Evolutionary conservation across 73 alveolate genomes (phyloP).

Genomic region (Symbiodinium natans): DNA sequence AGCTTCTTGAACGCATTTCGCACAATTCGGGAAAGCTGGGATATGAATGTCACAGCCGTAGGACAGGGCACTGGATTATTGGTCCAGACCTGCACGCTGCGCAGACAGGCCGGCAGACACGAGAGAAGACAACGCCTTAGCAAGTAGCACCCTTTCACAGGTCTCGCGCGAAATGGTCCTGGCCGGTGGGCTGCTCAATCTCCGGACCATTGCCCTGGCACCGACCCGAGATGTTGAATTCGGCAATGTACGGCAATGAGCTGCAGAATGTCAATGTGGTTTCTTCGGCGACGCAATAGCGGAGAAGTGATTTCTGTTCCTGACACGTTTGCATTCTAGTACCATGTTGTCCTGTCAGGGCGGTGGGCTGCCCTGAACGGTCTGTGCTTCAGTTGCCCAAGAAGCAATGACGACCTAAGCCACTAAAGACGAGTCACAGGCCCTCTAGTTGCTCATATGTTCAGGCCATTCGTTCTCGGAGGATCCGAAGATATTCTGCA

Average conservation of each 20-base stretch:
- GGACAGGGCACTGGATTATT: constrained; percentile 88
- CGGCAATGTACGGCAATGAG: no score
- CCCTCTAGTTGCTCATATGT: not conserved
- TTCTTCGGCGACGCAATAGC: no score
- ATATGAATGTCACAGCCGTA: not conserved
- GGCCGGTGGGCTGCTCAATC: constrained; percentile 92
- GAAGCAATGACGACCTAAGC: no score
- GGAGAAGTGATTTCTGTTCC: no score
- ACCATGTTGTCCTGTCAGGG: not conserved
- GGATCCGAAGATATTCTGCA: constrained; percentile 63
- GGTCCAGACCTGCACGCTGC: constrained; percentile 89
- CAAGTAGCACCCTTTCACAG: not conserved
- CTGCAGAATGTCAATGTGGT: no score
- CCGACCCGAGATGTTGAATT: no score
- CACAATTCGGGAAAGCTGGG: not conserved
- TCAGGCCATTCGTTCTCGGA: constrained; percentile 49
- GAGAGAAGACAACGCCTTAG: not conserved
- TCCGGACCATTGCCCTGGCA: constrained; percentile 84
- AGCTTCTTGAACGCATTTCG: not conserved
- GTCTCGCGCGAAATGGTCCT: constrained; percentile 64
- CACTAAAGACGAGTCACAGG: no score
- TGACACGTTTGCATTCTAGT: no score
- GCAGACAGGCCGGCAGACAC: constrained; percentile 19
- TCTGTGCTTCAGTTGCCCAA: not conserved
- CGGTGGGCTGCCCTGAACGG: not conserved